These are phyloP conservation scores for Starmerella riodocensis DNA, from an alignment of 805 yeast genomes.

Conservation along the genomic window DNA sequence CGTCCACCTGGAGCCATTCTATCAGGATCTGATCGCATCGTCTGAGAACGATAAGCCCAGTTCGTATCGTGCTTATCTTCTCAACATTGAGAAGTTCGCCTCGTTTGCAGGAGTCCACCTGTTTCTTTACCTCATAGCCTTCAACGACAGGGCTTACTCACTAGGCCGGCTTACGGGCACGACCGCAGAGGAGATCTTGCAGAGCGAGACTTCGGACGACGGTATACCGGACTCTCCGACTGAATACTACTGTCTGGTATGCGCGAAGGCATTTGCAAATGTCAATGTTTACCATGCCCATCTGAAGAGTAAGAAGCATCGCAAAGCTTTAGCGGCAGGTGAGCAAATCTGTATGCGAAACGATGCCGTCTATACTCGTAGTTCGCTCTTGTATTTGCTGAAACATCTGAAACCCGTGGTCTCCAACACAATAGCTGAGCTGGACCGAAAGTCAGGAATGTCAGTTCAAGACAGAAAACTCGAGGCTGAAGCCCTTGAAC, in stretches of 20 bases:
- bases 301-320: conserved; percentile 65
- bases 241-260: conserved; percentile 44
- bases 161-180: conserved; percentile 27
- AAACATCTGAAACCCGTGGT: conserved; percentile 32
- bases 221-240: conserved; percentile 4
- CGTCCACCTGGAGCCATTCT: conserved; percentile 31
- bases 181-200: conserved; percentile 3
- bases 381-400: conserved; percentile 7
- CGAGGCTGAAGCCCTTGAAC: conserved; percentile 36
- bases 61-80: conserved; percentile 41
- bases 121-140: conserved; percentile 38
- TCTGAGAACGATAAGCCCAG: background rate
- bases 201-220: background rate
- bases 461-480: conserved; percentile 56
- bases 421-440: conserved; percentile 42
- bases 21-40: background rate
- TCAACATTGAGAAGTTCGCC: conserved; percentile 28
- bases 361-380: too few relatives aligned
- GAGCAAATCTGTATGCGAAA: too few relatives aligned
- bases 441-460: conserved; percentile 52
- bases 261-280: conserved; percentile 52
- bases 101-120: conserved; percentile 31
- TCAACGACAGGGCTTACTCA: conserved; percentile 38
- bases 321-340: too few relatives aligned
- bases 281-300: conserved; percentile 56